Percentiles rank a stretch among this genome's conserved stretches.
Conservation (phyloP, 805 yeast species). For the Metschnikowia corniflorae region DNA sequence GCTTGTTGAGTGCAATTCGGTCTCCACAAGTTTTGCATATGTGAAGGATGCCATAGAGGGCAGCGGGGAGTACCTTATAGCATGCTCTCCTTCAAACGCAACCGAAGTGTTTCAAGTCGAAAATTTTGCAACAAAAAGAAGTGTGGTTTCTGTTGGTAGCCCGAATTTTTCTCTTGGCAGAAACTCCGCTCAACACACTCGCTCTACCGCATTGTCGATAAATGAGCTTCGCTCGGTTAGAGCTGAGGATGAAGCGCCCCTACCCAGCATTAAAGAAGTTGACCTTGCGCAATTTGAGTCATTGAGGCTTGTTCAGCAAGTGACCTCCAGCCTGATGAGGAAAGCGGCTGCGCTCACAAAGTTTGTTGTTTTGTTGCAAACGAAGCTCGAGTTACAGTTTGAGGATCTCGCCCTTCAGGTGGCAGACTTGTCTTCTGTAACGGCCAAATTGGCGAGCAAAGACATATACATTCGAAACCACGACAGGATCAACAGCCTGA, state of each 20-base stretch:
- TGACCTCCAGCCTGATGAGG: slow-evolving; percentile 6
- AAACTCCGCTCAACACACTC: background rate
- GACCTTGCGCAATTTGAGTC: slow-evolving; percentile 6
- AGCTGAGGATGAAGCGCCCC: slow-evolving; percentile 1
- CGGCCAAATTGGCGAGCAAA: slow-evolving; percentile 2
- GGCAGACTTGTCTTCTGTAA: slow-evolving; percentile 8
- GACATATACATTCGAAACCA: slow-evolving; percentile 9
- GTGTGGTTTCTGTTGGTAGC: no score
- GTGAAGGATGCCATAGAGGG: slow-evolving; percentile 26
- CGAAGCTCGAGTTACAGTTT: slow-evolving; percentile 18
- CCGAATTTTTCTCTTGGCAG: background rate
- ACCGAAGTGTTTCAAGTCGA: slow-evolving; percentile 14
- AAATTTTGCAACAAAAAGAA: no score
- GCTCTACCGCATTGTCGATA: slow-evolving; percentile 14
- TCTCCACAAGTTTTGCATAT: slow-evolving; percentile 14
- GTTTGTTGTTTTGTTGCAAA: slow-evolving; percentile 13
- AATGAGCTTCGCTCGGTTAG: slow-evolving; percentile 15
- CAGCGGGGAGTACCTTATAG: slow-evolving; percentile 28
- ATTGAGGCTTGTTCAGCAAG: slow-evolving; percentile 6
- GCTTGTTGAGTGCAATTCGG: slow-evolving; percentile 1
- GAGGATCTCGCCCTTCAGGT: slow-evolving; percentile 24
- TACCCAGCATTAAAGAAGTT: slow-evolving; percentile 3
- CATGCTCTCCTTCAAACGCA: slow-evolving; percentile 12
- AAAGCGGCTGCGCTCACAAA: slow-evolving; percentile 11
- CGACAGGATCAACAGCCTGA: slow-evolving; percentile 15